Conservation (phyloP, 306 rosid genomes). For the Cucurbita maxima region DNA sequence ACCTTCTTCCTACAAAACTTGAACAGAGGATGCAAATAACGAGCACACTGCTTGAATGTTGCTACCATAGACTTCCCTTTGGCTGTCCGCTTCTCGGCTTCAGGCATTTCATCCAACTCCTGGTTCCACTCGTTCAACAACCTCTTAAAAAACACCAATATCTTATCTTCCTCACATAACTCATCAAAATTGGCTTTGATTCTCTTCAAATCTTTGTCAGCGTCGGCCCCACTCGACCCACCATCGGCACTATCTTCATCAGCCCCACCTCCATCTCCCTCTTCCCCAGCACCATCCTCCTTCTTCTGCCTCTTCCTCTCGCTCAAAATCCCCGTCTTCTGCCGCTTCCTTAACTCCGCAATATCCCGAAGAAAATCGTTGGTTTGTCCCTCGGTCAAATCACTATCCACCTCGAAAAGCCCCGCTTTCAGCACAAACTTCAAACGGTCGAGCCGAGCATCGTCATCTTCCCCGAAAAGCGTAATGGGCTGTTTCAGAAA, state of each 20-base stretch:
- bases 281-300: constrained; percentile 53
- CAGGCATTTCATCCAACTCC: constrained; percentile 74
- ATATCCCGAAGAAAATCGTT: constrained; percentile 87
- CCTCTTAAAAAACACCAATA: constrained; percentile 77
- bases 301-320: constrained; percentile 74
- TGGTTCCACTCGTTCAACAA: constrained; percentile 91
- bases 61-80: constrained; percentile 96
- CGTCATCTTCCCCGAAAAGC: constrained; percentile 87
- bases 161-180: constrained; percentile 74
- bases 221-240: constrained; percentile 57
- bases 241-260: constrained; percentile 72
- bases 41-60: constrained; percentile 90
- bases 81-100: constrained; percentile 68
- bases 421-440: constrained; percentile 77
- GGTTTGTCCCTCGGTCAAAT: constrained; percentile 95
- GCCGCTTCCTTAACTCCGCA: constrained; percentile 88
- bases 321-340: constrained; percentile 71
- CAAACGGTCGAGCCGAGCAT: constrained; percentile 66
- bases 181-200: constrained; percentile 87
- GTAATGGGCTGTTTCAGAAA: constrained; percentile 83
- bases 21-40: constrained; percentile 80
- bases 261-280: constrained; percentile 57
- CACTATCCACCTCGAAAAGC: constrained; percentile 78
- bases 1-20: constrained; percentile 98
- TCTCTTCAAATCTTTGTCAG: constrained; percentile 56